Evolutionary conservation across 495 filamentous ascomycete genomes (phyloP), one percentile per base, ranked within the genome.

Genomic region (Neohortaea acidophila): DNA sequence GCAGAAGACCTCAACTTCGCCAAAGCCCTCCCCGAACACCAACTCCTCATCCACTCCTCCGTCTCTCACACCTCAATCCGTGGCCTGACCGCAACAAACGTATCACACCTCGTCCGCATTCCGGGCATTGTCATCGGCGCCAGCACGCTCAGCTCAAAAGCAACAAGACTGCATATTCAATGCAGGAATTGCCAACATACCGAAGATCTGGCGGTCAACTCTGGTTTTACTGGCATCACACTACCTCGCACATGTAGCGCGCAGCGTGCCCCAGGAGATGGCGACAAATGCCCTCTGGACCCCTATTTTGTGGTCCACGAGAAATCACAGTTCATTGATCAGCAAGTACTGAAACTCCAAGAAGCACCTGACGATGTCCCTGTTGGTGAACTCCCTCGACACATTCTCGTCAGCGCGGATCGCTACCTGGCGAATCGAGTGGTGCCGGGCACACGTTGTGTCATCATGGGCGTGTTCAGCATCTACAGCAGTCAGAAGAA

Each of bases 351-450:
- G 50, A 99, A 99, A 60, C 73, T 99, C 6, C 91, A 99, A 57
- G 91, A 99, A 60, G 91, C 91, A 10, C 91, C 91, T 4, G 91
- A 99, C 54, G 85, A 94, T 54, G 89, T 99, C 0, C 91, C 91
- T 1, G 91, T 99, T 1, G 91, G 91, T 57, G 91, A 99, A 58
- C 65, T 99, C 19, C 91, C 91, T 2, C 71, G 91, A 20, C 91
- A 96, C 55, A 87, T 96, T 31, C 69, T 94, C 41, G 80, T 96
- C 39, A 89, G 84, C 0, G 89, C 91, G 21, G 91, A 99, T 53
- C 75, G 91, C 11, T 96, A 99, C 52, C 68, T 99, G 14, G 84
- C 87, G 15, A 99, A 99, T 54, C 75, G 84, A 19, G 91, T 96
- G 4, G 87, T 96, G 8, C 91, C 91, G 14, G 91, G 91, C 5